Evolutionary conservation across 1,284 basidiomycete species (phyloP).

Genomic region (Fomitopsis schrenkii): DNA sequence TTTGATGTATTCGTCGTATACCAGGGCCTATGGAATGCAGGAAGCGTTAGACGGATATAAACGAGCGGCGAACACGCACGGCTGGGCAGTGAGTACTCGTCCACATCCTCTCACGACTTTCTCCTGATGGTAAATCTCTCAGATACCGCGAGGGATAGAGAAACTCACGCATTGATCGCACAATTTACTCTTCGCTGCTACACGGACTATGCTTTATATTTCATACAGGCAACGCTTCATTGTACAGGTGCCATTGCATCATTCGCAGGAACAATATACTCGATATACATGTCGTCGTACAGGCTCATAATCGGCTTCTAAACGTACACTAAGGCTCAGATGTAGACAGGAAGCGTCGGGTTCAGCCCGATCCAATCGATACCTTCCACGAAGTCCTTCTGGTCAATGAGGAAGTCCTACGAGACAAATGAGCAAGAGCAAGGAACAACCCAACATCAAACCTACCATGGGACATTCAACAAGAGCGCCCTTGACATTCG

Average conservation of each 20-base stretch:
- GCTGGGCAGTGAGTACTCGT: slow-evolving; percentile 42
- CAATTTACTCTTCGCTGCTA: neutral
- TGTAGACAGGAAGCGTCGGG: slow-evolving; percentile 74
- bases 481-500: slow-evolving; percentile 66
- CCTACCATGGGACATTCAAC: slow-evolving; percentile 74
- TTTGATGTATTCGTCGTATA: slow-evolving; percentile 13
- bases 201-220: too few relatives aligned
- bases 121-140: neutral
- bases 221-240: too few relatives aligned
- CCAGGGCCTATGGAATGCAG: slow-evolving; percentile 42
- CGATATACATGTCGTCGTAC: slow-evolving; percentile 25
- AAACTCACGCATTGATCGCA: neutral
- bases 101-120: neutral
- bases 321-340: slow-evolving; percentile 33
- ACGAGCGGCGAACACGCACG: slow-evolving; percentile 52
- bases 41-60: slow-evolving; percentile 56
- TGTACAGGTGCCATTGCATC: too few relatives aligned
- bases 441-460: slow-evolving; percentile 2
- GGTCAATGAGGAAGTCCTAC: slow-evolving; percentile 80
- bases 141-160: slow-evolving; percentile 12
- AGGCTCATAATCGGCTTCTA: slow-evolving; percentile 38
- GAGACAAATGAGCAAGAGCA: neutral
- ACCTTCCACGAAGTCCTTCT: slow-evolving; percentile 67
- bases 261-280: slow-evolving; percentile 4
- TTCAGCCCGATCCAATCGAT: slow-evolving; percentile 71